phyloP scores from a whole-genome alignment of 2,329 filamentous ascomycete species.

The Penicillium sp. region DNA sequence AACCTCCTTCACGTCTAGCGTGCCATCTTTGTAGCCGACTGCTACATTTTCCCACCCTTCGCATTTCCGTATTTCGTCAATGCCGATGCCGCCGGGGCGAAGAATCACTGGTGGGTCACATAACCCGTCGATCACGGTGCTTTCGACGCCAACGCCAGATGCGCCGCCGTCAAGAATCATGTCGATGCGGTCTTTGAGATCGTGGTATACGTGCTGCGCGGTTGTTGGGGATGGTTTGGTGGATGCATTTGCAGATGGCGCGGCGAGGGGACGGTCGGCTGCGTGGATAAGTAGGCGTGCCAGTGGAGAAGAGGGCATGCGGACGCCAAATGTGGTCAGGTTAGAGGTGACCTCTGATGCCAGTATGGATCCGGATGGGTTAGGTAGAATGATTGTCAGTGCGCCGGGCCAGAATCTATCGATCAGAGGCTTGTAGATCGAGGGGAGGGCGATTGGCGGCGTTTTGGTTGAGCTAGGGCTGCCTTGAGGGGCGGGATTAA shows the following conservation, averaged over 20 bases:
- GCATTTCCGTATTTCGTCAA: constrained; percentile 72
- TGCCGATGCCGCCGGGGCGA: constrained; percentile 79
- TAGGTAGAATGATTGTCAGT: constrained; percentile 82
- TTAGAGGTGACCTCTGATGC: constrained; percentile 91
- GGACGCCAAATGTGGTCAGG: constrained; percentile 78
- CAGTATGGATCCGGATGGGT: constrained; percentile 65
- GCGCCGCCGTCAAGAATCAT: constrained; percentile 85
- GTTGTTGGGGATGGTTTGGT: constrained; percentile 90
- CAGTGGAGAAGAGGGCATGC: constrained; percentile 83
- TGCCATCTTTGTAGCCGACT: constrained; percentile 75
- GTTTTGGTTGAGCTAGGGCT: constrained; percentile 31
- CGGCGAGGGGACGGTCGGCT: constrained; percentile 75
- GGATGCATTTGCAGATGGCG: constrained; percentile 89
- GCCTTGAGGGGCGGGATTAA: constrained; percentile 43
- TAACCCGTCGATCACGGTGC: constrained; percentile 91
- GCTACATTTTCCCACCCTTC: constrained; percentile 77
- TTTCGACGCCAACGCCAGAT: constrained; percentile 89
- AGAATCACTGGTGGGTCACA: constrained; percentile 77
- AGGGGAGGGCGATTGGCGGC: constrained; percentile 54
- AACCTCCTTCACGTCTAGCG: constrained; percentile 60
- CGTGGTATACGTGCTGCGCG: constrained; percentile 82
- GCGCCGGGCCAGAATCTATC: constrained; percentile 90
- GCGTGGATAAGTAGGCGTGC: constrained; percentile 82
- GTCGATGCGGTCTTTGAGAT: constrained; percentile 76
- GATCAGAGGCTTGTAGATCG: constrained; percentile 75